These are phyloP conservation scores for Vigna mungo DNA, from an alignment of 306 rosid species.

Conservation along the genomic window DNA sequence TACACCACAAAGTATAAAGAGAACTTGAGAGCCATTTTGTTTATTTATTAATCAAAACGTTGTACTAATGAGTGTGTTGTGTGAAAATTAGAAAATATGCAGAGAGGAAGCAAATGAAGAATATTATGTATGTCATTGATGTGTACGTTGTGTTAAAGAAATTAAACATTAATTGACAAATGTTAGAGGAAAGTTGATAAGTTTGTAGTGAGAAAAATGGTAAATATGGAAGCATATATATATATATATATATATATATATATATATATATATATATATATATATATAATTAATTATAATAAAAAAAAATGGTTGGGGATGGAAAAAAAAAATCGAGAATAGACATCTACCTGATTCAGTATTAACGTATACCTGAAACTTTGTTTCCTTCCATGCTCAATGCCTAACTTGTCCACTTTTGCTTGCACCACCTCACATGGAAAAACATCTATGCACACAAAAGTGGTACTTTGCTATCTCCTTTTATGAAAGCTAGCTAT, in stretches of 20 bases:
- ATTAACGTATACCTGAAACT: slow-evolving; percentile 73
- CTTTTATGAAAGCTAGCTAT: slow-evolving; percentile 52
- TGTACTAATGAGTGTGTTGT: too few species aligned
- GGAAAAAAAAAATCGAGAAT: slow-evolving; percentile 43
- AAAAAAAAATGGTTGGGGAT: background rate
- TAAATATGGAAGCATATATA: slow-evolving; percentile 6
- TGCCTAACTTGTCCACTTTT: slow-evolving; percentile 68
- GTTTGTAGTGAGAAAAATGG: background rate
- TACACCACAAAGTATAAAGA: background rate
- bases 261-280: too few species aligned
- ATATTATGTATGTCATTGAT: background rate
- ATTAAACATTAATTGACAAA: background rate
- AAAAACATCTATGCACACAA: slow-evolving; percentile 47
- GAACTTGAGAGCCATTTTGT: background rate
- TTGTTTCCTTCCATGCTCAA: slow-evolving; percentile 65
- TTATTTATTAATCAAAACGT: too few species aligned
- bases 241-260: too few species aligned
- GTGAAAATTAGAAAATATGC: background rate
- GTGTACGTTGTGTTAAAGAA: slow-evolving; percentile 7
- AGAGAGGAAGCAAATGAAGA: background rate
- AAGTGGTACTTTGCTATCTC: slow-evolving; percentile 40
- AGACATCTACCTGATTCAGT: slow-evolving; percentile 68
- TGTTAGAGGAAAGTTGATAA: background rate
- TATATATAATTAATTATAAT: too few species aligned
- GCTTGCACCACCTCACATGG: slow-evolving; percentile 68